Percentiles rank a stretch among this genome's conserved stretches.
These are phyloP conservation scores for Dictyostelium discoideum DNA, from an alignment of 78 protist species.

Conservation along the genomic window DNA sequence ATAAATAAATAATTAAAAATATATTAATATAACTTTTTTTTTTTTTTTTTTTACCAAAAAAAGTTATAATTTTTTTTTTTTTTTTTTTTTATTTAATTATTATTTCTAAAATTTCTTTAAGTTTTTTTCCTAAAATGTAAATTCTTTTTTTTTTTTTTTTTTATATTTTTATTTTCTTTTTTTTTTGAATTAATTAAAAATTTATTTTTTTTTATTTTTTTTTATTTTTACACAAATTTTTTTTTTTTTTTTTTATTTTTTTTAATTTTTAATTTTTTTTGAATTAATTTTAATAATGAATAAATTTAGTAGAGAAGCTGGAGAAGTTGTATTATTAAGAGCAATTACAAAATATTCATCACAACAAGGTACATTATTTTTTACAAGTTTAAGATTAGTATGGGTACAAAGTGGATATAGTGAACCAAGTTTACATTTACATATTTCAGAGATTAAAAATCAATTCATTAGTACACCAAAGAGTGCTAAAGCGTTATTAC, in stretches of 20 bases:
- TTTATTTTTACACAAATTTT: not conserved
- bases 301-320: slow-evolving; percentile 58
- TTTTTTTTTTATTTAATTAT: not conserved
- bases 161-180: not conserved
- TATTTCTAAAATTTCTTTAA: not conserved
- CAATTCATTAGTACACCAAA: slow-evolving; percentile 45
- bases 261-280: not conserved
- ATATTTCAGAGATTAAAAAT: slow-evolving; percentile 55
- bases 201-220: not conserved
- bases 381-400: slow-evolving; percentile 50
- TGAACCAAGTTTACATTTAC: slow-evolving; percentile 63
- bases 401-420: slow-evolving; percentile 55
- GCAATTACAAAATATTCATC: slow-evolving; percentile 44
- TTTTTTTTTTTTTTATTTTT: not conserved
- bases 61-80: too few species aligned
- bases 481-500: slow-evolving; percentile 51
- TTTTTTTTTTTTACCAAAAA: too few species aligned
- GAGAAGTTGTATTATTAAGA: slow-evolving; percentile 37
- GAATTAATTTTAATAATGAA: not conserved
- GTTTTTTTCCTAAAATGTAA: not conserved
- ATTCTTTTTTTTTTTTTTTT: not conserved
- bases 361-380: slow-evolving; percentile 51
- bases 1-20: too few species aligned
- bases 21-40: too few species aligned
- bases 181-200: not conserved